Percentiles rank a stretch among this genome's conserved stretches.
Evolutionary conservation across 164 flowering plant genomes (phyloP).

Genomic region (Liquidambar formosana): DNA sequence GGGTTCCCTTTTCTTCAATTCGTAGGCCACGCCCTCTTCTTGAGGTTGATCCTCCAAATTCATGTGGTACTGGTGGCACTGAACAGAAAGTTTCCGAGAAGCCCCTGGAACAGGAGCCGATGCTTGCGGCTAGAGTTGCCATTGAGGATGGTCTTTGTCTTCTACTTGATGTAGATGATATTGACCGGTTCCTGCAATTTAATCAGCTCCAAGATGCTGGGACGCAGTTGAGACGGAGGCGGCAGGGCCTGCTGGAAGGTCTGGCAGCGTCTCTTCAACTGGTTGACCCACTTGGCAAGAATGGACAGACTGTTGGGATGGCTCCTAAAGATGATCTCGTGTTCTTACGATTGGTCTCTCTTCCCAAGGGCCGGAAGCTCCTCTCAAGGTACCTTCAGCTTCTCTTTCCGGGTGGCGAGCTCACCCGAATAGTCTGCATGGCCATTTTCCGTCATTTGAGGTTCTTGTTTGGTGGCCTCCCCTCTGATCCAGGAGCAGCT

Average conservation of each 20-base stretch:
- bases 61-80: constrained; percentile 23
- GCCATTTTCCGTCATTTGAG: constrained; percentile 67
- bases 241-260: constrained; percentile 50
- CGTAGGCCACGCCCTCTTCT: constrained; percentile 70
- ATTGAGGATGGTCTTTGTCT: constrained; percentile 83
- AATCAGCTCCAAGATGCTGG: constrained; percentile 63
- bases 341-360: constrained; percentile 53
- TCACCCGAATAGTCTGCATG: constrained; percentile 62
- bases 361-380: constrained; percentile 64
- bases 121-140: constrained; percentile 89
- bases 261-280: constrained; percentile 59
- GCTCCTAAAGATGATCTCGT: constrained; percentile 56
- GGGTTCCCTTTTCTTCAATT: constrained; percentile 59
- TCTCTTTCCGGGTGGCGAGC: constrained; percentile 48
- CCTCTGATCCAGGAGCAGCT: constrained; percentile 44
- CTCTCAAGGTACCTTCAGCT: constrained; percentile 54
- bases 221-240: constrained; percentile 39
- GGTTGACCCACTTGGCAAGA: constrained; percentile 57
- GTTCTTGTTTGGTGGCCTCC: constrained; percentile 59
- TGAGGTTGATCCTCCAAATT: constrained; percentile 51
- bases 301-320: constrained; percentile 29
- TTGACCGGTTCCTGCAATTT: constrained; percentile 62
- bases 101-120: constrained; percentile 91
- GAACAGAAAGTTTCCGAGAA: constrained; percentile 54
- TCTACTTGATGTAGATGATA: constrained; percentile 89